Evolutionary conservation across 306 rosid species (phyloP), one percentile per base, ranked within the genome.

Genomic region (Acacia crassicarpa): DNA sequence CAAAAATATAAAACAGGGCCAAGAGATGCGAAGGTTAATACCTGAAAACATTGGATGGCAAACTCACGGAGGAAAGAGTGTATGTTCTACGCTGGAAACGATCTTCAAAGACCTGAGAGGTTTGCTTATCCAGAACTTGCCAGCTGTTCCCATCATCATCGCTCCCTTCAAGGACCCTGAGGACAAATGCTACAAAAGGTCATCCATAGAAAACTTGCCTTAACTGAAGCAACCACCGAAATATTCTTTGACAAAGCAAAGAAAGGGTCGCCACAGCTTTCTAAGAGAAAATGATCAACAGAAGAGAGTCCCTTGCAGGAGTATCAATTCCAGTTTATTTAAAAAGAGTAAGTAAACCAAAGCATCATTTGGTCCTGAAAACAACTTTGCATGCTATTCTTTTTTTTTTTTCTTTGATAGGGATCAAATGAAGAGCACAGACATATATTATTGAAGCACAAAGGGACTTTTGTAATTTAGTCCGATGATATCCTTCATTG

Each of bases 101-200:
- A 73, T 79, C 78, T 49, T 85, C 88, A 40, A 95, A 95, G 43
- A 75, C 78, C 54, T 95, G 96, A 35, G 89, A 85, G 79, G 83
- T 87, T 78, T 77, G 98, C 86, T 86, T 75, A 85, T 93, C 98
- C 85, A 95, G 79, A 66, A 87, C 82, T 44, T 84, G 82, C 99
- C 99, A 95, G 56, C 80, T 95, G 33, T 84, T 81, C 44, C 95
- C 98, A 35, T 87, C 89, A 82, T 95, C 94, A 71, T 84, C 80
- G 83, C 98, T 95, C 46, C 96, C 94, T 88, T 95, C 98, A 53
- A 93, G 90, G 79, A 95, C 78, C 99, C 99, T 95, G 81, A 59
- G 74, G 65, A 81, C 30, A 43, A 48, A 80, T 74, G 81, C 49
- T 20, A 1, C 58, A 30, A 72, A 67, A 46, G 27, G 65, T 44